These are phyloP conservation scores for Flaveria bidentis DNA, from an alignment of 129 eudicot species.

Conservation along the genomic window DNA sequence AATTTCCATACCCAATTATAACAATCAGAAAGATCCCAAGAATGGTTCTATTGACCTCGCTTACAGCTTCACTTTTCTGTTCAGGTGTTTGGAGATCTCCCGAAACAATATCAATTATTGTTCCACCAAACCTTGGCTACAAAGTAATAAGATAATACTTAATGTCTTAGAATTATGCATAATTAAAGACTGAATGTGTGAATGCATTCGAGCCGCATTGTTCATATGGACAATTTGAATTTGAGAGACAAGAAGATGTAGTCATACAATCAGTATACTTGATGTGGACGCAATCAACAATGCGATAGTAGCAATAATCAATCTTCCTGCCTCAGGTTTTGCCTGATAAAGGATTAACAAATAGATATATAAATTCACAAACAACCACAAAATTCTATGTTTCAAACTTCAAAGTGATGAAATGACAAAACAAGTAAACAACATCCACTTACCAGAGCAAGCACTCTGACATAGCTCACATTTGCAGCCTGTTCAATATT, in stretches of 20 bases:
- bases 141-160: constrained; percentile 23
- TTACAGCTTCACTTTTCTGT: constrained; percentile 64
- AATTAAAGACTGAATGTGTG: neutral
- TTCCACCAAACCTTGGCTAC: constrained; percentile 91
- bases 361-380: neutral
- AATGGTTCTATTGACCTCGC: constrained; percentile 63
- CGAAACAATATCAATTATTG: constrained; percentile 80
- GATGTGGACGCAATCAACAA: constrained; percentile 80
- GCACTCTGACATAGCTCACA: constrained; percentile 71
- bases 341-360: constrained; percentile 51
- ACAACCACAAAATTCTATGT: neutral
- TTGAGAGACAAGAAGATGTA: neutral
- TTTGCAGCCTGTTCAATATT: constrained; percentile 64
- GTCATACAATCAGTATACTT: constrained; percentile 67
- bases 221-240: constrained; percentile 8
- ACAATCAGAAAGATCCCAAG: constrained; percentile 66
- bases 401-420: neutral
- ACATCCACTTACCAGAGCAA: constrained; percentile 62
- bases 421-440: neutral
- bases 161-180: neutral
- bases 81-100: constrained; percentile 68
- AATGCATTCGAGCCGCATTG: neutral
- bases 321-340: constrained; percentile 73
- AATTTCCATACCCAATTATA: constrained; percentile 60
- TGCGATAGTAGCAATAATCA: constrained; percentile 67